Base-by-base conservation (phyloP, 306 rosid species). In the Crotalaria pallida region DNA sequence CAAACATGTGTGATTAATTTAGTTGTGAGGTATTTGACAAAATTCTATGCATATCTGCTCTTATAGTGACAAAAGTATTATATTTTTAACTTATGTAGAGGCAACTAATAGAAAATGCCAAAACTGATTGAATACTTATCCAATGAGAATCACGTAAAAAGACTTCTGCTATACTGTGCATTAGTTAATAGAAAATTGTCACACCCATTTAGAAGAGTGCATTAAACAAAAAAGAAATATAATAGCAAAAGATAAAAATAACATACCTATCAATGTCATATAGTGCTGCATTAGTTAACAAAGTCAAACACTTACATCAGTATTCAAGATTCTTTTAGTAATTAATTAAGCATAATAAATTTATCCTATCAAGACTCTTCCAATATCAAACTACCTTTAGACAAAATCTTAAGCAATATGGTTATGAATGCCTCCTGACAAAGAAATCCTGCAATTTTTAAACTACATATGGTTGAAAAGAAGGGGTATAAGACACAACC, bases 101-200 rank as follows among this genome's bases (percentile, higher is more conserved):
- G 48, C 63, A 66, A 55, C 68, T 53, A 61, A 27, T 34, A 66
- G 34, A 72, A 81, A 62, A 75, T 55, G 52, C 75, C 73, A 72
- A 76, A 67, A 48, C 41, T 74, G 60, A 34, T 48, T 49, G 64
- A 31, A 31, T 63, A 50, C 51, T 40, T 47, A 52, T 55, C 19
- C 16, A 45, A 60, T 11, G 73, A 70, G 58, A 49, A 17, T 67
- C 36, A 55, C 19, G 61, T 8, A 11, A 66, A 47, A 29, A 53
- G 52, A 65, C 27, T 62, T 58, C 27, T 59, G 38, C 79, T 60
- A 41, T 59, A 65, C 65, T 59, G 59, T 33, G 56, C 16, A 16
- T 22, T 55, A 22, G 23, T 48, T 71, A 4, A 7, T 18, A 17
- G 10, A 60, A 66, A 62, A 24, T 34, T 33, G 26, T 12, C 34